phyloP scores from a whole-genome alignment of 1,139 yeast species.

The Kodamaea ohmeri region DNA sequence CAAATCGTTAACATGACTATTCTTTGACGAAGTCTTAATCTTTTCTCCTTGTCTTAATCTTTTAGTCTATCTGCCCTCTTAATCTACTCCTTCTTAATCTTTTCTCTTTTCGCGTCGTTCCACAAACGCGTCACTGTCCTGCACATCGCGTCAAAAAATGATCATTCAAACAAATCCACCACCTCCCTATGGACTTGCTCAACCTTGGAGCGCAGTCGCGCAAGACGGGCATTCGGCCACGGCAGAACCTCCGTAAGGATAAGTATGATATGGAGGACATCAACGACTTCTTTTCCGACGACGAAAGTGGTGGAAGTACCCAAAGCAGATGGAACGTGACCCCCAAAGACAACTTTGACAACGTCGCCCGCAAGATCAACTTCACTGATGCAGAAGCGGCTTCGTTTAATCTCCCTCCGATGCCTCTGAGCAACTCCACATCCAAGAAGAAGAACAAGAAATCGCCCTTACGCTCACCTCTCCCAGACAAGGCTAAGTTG shows the following conservation, averaged over 20 bases:
- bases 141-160: neutral
- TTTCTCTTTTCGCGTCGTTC: too few species aligned
- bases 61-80: too few species aligned
- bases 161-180: slow-evolving; percentile 1
- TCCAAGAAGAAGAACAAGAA: slow-evolving; percentile 23
- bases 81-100: too few species aligned
- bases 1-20: too few species aligned
- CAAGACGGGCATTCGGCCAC: slow-evolving; percentile 58
- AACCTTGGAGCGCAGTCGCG: slow-evolving; percentile 55
- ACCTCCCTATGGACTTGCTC: slow-evolving; percentile 45
- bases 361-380: slow-evolving; percentile 37
- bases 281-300: slow-evolving; percentile 64
- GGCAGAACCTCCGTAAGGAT: slow-evolving; percentile 53
- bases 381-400: slow-evolving; percentile 36
- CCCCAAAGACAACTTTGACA: slow-evolving; percentile 19
- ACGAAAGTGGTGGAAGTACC: slow-evolving; percentile 25
- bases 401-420: slow-evolving; percentile 33
- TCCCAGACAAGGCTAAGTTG: slow-evolving; percentile 21
- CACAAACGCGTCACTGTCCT: slow-evolving; percentile 1
- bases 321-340: slow-evolving; percentile 11
- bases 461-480: slow-evolving; percentile 36
- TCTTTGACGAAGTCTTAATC: too few species aligned
- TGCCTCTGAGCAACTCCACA: slow-evolving; percentile 22
- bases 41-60: too few species aligned
- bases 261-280: slow-evolving; percentile 75